phyloP scores from a whole-genome alignment of 2,329 filamentous ascomycete species.

The Hymenoscyphus fraxineus region DNA sequence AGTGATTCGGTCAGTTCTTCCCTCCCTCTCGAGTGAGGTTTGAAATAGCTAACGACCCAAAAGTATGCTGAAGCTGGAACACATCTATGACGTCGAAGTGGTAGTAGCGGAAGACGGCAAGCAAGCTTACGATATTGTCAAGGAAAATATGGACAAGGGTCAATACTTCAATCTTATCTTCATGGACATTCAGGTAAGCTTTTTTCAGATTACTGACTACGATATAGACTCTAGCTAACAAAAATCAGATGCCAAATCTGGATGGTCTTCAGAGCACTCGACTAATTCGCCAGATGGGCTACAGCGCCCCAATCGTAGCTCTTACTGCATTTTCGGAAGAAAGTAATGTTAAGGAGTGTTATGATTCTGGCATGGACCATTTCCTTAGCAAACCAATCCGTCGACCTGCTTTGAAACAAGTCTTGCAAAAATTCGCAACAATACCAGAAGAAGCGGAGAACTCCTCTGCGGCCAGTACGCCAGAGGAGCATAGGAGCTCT shows the following conservation, averaged over 20 bases:
- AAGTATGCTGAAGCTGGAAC: slow-evolving; percentile 68
- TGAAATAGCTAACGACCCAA: slow-evolving; percentile 54
- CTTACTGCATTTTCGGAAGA: slow-evolving; percentile 88
- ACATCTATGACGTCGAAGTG: slow-evolving; percentile 69
- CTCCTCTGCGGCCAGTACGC: slow-evolving; percentile 23
- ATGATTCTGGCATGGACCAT: slow-evolving; percentile 58
- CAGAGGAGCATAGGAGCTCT: slow-evolving; percentile 13
- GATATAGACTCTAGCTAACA: not conserved
- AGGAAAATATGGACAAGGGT: slow-evolving; percentile 71
- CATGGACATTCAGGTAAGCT: slow-evolving; percentile 72
- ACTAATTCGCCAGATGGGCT: slow-evolving; percentile 81
- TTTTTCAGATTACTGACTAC: not conserved
- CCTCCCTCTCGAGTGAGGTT: slow-evolving; percentile 20
- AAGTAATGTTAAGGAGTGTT: slow-evolving; percentile 79
- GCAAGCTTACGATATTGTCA: slow-evolving; percentile 83
- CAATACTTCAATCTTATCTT: slow-evolving; percentile 82
- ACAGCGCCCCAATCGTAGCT: slow-evolving; percentile 82
- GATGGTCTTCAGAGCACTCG: slow-evolving; percentile 84
- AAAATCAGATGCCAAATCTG: slow-evolving; percentile 75
- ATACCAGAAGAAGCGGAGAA: slow-evolving; percentile 63
- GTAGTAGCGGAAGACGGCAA: slow-evolving; percentile 83
- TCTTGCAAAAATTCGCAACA: slow-evolving; percentile 77
- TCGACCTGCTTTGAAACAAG: slow-evolving; percentile 79
- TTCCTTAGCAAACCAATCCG: slow-evolving; percentile 62
- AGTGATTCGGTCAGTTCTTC: slow-evolving; percentile 44